Conservation (phyloP, 331 rosid species). For the Saraca asoca region DNA sequence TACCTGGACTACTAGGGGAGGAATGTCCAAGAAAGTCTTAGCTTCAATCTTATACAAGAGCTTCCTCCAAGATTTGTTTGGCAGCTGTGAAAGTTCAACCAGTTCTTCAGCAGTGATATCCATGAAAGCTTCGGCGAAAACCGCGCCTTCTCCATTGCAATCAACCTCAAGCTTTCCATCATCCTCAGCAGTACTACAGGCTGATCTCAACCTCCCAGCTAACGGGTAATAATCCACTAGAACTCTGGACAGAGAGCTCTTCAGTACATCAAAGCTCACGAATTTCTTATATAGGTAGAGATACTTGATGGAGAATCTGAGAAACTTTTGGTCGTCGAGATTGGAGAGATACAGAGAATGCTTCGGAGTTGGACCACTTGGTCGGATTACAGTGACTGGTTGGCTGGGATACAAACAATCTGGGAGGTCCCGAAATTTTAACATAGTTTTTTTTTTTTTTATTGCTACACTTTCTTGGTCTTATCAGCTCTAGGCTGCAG, state of each 20-base stretch:
- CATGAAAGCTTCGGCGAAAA: slow-evolving; percentile 81
- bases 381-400: slow-evolving; percentile 42
- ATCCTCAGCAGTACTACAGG: slow-evolving; percentile 19
- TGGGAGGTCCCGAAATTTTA: slow-evolving; percentile 65
- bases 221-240: slow-evolving; percentile 81
- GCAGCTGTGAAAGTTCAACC: slow-evolving; percentile 46
- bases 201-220: slow-evolving; percentile 71
- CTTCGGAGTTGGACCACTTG: slow-evolving; percentile 69
- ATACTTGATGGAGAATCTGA: slow-evolving; percentile 78
- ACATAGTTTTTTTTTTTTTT: slow-evolving; percentile 27
- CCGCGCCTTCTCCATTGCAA: slow-evolving; percentile 84
- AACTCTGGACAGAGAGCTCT: slow-evolving; percentile 60
- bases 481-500: background rate
- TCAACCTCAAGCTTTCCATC: slow-evolving; percentile 75
- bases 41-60: slow-evolving; percentile 61
- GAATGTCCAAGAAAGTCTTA: slow-evolving; percentile 67
- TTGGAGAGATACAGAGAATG: slow-evolving; percentile 78
- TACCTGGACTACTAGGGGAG: slow-evolving; percentile 91
- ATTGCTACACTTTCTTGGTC: background rate
- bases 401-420: slow-evolving; percentile 57
- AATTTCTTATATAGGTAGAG: slow-evolving; percentile 58
- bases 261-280: slow-evolving; percentile 53
- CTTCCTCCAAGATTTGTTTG: slow-evolving; percentile 79
- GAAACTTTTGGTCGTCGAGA: slow-evolving; percentile 82
- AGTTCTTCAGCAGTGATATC: slow-evolving; percentile 57